Conservation (phyloP, 371 early-diverging fungal genomes). For the Lichtheimia ornata region DNA sequence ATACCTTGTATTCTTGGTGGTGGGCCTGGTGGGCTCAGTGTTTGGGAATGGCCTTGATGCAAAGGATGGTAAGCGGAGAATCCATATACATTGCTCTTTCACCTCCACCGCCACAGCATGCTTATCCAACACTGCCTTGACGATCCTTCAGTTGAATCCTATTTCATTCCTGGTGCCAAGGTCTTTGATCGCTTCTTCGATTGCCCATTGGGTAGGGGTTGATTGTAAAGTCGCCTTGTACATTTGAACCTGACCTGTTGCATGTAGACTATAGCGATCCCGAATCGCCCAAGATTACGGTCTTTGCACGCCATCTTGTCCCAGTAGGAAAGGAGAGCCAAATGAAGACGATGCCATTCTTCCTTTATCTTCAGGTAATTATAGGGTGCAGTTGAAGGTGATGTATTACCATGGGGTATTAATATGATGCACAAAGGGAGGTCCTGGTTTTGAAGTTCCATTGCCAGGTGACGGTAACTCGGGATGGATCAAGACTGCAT, state of each 20-base stretch:
- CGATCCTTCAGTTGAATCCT: constrained; percentile 49
- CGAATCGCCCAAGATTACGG: constrained; percentile 33
- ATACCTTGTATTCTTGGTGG: too few relatives aligned
- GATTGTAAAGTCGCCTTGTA: neutral
- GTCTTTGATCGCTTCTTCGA: constrained; percentile 64
- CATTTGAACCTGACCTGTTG: neutral
- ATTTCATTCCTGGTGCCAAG: constrained; percentile 57
- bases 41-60: too few relatives aligned
- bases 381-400: neutral
- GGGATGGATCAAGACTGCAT: constrained; percentile 69
- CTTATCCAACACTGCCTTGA: constrained; percentile 19
- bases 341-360: constrained; percentile 55
- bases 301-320: constrained; percentile 64
- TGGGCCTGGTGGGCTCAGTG: too few relatives aligned
- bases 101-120: too few relatives aligned
- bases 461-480: constrained; percentile 48
- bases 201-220: constrained; percentile 51
- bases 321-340: constrained; percentile 47
- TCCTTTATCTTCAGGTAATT: constrained; percentile 62
- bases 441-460: constrained; percentile 62
- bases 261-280: constrained; percentile 47
- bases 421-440: constrained; percentile 13
- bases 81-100: too few relatives aligned
- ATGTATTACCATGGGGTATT: too few relatives aligned
- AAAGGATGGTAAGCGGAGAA: too few relatives aligned